Evolutionary conservation across 306 rosid genomes (phyloP).

Genomic region (Prunus mume): DNA sequence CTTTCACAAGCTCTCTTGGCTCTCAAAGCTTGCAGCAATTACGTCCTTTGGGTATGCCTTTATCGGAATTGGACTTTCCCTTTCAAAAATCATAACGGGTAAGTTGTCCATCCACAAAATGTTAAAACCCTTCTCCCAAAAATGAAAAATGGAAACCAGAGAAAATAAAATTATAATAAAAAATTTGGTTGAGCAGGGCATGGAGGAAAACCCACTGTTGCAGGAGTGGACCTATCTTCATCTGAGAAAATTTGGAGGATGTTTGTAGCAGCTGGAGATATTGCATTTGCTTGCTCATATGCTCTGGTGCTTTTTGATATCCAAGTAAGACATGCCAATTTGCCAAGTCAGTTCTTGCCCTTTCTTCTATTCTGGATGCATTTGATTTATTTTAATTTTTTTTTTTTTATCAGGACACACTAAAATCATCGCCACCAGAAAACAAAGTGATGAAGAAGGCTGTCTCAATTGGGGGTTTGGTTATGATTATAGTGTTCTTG

Average conservation of each 20-base stretch:
- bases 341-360: not conserved
- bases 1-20: slow-evolving; percentile 49
- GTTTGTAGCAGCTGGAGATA: slow-evolving; percentile 54
- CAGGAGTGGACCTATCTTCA: slow-evolving; percentile 29
- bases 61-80: slow-evolving; percentile 50
- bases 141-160: not conserved
- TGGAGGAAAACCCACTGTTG: slow-evolving; percentile 36
- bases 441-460: slow-evolving; percentile 68
- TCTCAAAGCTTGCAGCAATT: slow-evolving; percentile 45
- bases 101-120: not conserved
- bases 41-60: slow-evolving; percentile 56
- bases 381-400: not conserved
- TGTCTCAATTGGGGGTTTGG: slow-evolving; percentile 30
- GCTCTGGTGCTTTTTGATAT: slow-evolving; percentile 40
- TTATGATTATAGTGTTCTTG: slow-evolving; percentile 53
- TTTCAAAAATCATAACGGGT: slow-evolving; percentile 39
- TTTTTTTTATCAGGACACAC: slow-evolving; percentile 45
- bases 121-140: not conserved
- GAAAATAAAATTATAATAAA: not conserved
- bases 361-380: not conserved
- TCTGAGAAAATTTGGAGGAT: slow-evolving; percentile 52
- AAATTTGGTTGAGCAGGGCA: slow-evolving; percentile 31
- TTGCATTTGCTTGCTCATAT: slow-evolving; percentile 51
- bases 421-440: slow-evolving; percentile 62
- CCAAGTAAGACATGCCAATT: slow-evolving; percentile 32